phyloP scores from a whole-genome alignment of 1,139 yeast species.

The Blastobotrys petasosporus region DNA sequence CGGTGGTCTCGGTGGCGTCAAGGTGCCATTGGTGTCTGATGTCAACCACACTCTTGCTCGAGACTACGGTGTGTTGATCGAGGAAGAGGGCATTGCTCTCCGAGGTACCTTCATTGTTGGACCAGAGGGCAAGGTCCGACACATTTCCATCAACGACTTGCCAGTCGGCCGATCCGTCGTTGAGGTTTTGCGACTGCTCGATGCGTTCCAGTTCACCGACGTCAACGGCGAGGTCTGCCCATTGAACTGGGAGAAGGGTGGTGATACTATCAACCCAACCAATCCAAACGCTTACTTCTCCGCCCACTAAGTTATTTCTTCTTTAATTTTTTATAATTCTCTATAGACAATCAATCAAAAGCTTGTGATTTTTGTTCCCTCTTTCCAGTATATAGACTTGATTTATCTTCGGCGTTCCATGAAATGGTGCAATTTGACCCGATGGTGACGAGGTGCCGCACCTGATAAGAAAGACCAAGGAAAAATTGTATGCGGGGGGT shows the following conservation, averaged over 20 bases:
- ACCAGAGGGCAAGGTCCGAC: constrained; percentile 92
- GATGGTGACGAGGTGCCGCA: too few relatives aligned
- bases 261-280: constrained; percentile 81
- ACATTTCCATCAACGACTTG: constrained; percentile 93
- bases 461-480: too few relatives aligned
- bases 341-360: neutral
- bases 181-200: constrained; percentile 93
- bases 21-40: constrained; percentile 93
- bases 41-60: constrained; percentile 90
- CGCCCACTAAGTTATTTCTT: constrained; percentile 43
- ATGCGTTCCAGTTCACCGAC: constrained; percentile 98
- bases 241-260: constrained; percentile 98
- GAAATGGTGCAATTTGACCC: too few relatives aligned
- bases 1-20: constrained; percentile 95
- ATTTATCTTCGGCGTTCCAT: too few relatives aligned
- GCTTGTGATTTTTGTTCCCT: neutral
- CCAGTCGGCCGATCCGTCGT: constrained; percentile 99
- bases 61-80: constrained; percentile 95
- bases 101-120: constrained; percentile 98
- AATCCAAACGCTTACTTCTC: constrained; percentile 78
- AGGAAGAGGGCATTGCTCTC: constrained; percentile 92
- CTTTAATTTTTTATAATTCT: constrained; percentile 12
- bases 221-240: constrained; percentile 98
- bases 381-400: too few relatives aligned
- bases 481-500: too few relatives aligned